phyloP scores from a whole-genome alignment of 805 yeast genomes.

The Isabelozyma rhagii region DNA sequence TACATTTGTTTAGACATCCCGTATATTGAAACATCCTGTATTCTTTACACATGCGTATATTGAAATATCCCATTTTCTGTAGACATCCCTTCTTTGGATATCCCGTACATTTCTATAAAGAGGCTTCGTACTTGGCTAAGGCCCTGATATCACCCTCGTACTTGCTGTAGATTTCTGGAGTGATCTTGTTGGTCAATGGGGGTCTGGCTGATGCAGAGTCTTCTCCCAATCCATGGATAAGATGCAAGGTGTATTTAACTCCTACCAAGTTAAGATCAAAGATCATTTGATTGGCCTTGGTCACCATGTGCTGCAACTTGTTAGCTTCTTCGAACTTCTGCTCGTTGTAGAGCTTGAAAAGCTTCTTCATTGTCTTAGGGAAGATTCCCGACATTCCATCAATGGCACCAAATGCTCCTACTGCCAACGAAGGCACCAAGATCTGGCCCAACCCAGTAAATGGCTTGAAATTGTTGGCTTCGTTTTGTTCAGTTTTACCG shows the following conservation, averaged over 20 bases:
- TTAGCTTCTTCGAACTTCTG: constrained; percentile 14
- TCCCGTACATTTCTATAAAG: not conserved
- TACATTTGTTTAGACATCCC: too few species aligned
- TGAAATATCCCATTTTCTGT: not conserved
- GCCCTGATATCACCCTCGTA: constrained; percentile 6
- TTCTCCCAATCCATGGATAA: constrained; percentile 21
- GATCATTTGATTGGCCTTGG: constrained; percentile 22
- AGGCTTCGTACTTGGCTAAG: constrained; percentile 4
- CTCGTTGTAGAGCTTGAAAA: constrained; percentile 10
- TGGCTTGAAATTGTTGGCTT: constrained; percentile 14
- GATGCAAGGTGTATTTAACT: constrained; percentile 19
- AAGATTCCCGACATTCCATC: constrained; percentile 21
- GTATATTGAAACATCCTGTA: too few species aligned
- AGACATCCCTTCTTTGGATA: not conserved
- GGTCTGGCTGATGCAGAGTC: constrained; percentile 23
- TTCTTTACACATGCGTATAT: not conserved
- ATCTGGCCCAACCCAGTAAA: constrained; percentile 26
- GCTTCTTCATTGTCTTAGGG: constrained; percentile 17
- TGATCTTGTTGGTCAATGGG: constrained; percentile 16
- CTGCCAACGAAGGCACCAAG: constrained; percentile 19
- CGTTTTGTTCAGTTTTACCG: constrained; percentile 7
- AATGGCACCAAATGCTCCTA: constrained; percentile 20
- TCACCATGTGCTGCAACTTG: constrained; percentile 17
- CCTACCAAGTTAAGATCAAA: constrained; percentile 29
- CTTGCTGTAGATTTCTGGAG: constrained; percentile 7